Percentiles rank a stretch among this genome's conserved stretches.
Evolutionary conservation across 805 yeast genomes (phyloP).

Genomic region (Ogataea populi-albae): DNA sequence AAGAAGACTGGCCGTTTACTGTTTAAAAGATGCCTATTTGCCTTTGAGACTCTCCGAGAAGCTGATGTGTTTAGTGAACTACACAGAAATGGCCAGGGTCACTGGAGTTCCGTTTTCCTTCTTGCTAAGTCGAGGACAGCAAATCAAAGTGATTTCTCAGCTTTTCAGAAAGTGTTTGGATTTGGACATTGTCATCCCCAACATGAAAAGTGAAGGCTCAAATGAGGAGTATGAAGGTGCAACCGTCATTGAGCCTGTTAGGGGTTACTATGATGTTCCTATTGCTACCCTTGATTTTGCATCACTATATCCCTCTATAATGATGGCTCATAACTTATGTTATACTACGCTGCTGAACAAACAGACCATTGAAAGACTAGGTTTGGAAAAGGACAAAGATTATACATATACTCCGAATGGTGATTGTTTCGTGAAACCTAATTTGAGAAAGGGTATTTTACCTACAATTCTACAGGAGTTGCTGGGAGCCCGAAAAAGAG

Average conservation of each 20-base stretch:
- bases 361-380: slow-evolving; percentile 62
- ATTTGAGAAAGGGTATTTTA: slow-evolving; percentile 74
- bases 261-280: slow-evolving; percentile 96
- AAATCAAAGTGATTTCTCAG: slow-evolving; percentile 95
- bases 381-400: slow-evolving; percentile 66
- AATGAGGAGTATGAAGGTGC: slow-evolving; percentile 98
- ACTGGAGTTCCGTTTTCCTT: slow-evolving; percentile 97
- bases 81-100: slow-evolving; percentile 99
- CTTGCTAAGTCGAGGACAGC: slow-evolving; percentile 89
- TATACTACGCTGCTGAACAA: slow-evolving; percentile 83
- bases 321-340: slow-evolving; percentile 98
- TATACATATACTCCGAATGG: slow-evolving; percentile 89
- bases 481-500: slow-evolving; percentile 86
- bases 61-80: slow-evolving; percentile 93
- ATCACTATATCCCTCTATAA: slow-evolving; percentile 93
- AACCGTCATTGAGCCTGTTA: slow-evolving; percentile 92
- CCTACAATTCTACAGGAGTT: slow-evolving; percentile 91
- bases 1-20: slow-evolving; percentile 92
- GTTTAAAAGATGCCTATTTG: slow-evolving; percentile 92
- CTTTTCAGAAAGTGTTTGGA: slow-evolving; percentile 88
- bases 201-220: slow-evolving; percentile 75
- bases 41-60: slow-evolving; percentile 88
- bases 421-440: slow-evolving; percentile 77
- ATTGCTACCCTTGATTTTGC: slow-evolving; percentile 98
- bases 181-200: slow-evolving; percentile 86